Base-by-base conservation (phyloP, 805 yeast genomes). In the Candida taoyuanica region DNA sequence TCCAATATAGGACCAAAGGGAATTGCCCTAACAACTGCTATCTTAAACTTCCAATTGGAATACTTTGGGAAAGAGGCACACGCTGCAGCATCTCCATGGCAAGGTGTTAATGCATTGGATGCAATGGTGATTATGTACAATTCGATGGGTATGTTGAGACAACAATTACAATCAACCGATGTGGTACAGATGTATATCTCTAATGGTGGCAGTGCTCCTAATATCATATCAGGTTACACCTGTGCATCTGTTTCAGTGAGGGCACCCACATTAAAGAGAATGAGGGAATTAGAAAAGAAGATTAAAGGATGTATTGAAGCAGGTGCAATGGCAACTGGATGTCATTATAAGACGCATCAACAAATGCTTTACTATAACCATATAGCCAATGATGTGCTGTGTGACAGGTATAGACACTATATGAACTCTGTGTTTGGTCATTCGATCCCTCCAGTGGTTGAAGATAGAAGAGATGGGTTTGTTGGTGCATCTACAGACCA, bases 81-180 rank as follows among this genome's bases (percentile, higher is more conserved):
- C 18, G 44, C 44, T 27, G 44, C 44, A n/a, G 44, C 44, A 4
- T 26, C 44, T 1, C 44, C 44, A 28, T 41, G 41, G 41, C 29
- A 37, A 17, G 44, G 44, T 7, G n/a, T 41, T 29, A 41, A 41
- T 19, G 44, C 44, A 4, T 25, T 41, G 27, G 44, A 41, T 27
- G 44, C 44, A 7, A 36, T 41, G 38, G 37, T 36, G 5, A 14
- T 37, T 16, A 37, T 37, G 41, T 41, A 41, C 30, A 37, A 36
- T 18, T 26, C 38, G 7, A 37, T 41, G 20, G 31, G 39, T 13
- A 41, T 41, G 7, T 25, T 41, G 20, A 36, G 44, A 34, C 44
- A 41, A 14, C 44, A 41, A 18, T 24, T 41, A 7, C 25, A 17
- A 12, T 14, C 27, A 2, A 28, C 37, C 8, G 44, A 41, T 25